Evolutionary conservation across 228 moss, liverwort and hornwort genomes (phyloP).

Genomic region (Sphagnum magellanicum): DNA sequence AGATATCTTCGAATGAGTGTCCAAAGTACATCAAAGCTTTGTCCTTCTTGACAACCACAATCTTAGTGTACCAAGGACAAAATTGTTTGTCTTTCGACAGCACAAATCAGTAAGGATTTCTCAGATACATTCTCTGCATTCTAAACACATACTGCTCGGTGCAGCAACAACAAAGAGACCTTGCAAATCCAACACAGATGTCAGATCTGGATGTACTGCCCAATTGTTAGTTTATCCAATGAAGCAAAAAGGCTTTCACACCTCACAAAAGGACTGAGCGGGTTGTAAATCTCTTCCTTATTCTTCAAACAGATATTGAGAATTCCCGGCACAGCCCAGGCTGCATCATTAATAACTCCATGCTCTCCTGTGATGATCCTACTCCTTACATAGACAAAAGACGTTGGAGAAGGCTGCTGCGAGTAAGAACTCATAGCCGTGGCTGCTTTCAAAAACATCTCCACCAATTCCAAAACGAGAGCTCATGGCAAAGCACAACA

Average conservation of each 20-base stretch:
- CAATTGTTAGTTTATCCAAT: neutral
- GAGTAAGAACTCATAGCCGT: slow-evolving; percentile 19
- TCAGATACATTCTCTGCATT: no score
- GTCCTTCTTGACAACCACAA: no score
- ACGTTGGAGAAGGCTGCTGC: slow-evolving; percentile 11
- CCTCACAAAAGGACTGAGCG: slow-evolving; percentile 49
- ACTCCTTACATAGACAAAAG: slow-evolving; percentile 18
- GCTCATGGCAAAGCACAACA: no score
- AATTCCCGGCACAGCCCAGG: slow-evolving; percentile 44
- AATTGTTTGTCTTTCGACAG: no score
- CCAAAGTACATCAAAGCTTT: no score
- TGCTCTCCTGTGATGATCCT: slow-evolving; percentile 10
- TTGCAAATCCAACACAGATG: no score
- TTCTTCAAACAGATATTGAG: slow-evolving; percentile 33
- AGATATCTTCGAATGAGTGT: no score
- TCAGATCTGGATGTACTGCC: neutral
- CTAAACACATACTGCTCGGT: no score
- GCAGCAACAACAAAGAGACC: no score
- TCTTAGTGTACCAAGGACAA: no score
- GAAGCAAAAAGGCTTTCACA: slow-evolving; percentile 2
- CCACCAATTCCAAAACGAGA: slow-evolving; percentile 26
- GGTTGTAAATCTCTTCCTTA: slow-evolving; percentile 28
- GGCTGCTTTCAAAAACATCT: slow-evolving; percentile 32
- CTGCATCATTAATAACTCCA: slow-evolving; percentile 9
- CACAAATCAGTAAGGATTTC: no score